These are phyloP conservation scores for Saturnispora ahearnii DNA, from an alignment of 805 yeast species.

Conservation along the genomic window DNA sequence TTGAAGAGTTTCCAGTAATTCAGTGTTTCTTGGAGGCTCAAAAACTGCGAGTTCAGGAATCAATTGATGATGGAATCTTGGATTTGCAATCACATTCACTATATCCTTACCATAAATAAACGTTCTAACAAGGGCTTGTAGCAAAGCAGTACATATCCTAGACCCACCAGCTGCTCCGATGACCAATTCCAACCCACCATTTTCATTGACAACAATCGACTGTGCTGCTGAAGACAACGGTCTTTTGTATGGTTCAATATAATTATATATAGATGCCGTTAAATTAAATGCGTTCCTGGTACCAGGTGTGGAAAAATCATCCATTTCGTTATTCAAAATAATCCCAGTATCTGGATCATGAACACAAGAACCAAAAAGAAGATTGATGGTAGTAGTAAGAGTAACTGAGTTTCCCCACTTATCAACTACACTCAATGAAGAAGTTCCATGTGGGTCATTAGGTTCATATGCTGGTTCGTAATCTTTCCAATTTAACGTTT, in stretches of 20 bases:
- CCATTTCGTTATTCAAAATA: slow-evolving; percentile 85
- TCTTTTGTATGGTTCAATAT: slow-evolving; percentile 63
- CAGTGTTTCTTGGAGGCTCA: slow-evolving; percentile 44
- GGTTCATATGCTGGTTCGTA: slow-evolving; percentile 74
- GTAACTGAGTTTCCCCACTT: slow-evolving; percentile 66
- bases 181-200: slow-evolving; percentile 48
- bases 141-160: slow-evolving; percentile 70
- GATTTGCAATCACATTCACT: slow-evolving; percentile 64
- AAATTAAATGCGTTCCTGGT: slow-evolving; percentile 69
- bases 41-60: slow-evolving; percentile 60
- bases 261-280: slow-evolving; percentile 74
- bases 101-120: slow-evolving; percentile 51
- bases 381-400: slow-evolving; percentile 81
- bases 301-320: slow-evolving; percentile 76
- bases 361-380: slow-evolving; percentile 73
- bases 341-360: slow-evolving; percentile 79
- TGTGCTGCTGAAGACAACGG: slow-evolving; percentile 85
- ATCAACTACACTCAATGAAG: slow-evolving; percentile 80
- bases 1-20: slow-evolving; percentile 29
- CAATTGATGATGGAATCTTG: slow-evolving; percentile 84
- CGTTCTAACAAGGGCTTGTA: slow-evolving; percentile 67
- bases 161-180: slow-evolving; percentile 96
- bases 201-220: slow-evolving; percentile 43
- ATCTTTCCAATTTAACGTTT: slow-evolving; percentile 59
- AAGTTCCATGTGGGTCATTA: slow-evolving; percentile 81